These are phyloP conservation scores for Protomyces inouyei DNA, from an alignment of 1,139 yeast genomes.

Conservation along the genomic window DNA sequence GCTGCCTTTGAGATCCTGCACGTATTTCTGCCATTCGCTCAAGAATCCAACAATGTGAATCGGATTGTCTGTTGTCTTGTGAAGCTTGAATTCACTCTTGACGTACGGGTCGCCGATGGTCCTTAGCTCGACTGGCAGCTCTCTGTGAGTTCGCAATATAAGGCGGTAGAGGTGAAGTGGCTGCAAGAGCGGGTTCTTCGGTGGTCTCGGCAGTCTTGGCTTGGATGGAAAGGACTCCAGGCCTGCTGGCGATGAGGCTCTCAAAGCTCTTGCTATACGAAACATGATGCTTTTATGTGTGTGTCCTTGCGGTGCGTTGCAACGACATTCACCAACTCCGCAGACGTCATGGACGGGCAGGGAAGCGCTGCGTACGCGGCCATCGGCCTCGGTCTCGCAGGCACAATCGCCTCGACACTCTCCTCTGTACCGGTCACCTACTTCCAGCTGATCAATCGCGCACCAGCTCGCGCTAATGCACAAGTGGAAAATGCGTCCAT, in stretches of 20 bases:
- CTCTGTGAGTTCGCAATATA: constrained; percentile 71
- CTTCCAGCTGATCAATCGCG: neutral
- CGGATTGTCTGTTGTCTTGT: constrained; percentile 76
- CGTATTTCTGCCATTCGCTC: constrained; percentile 75
- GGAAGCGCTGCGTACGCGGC: neutral
- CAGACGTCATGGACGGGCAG: neutral
- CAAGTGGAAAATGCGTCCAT: neutral
- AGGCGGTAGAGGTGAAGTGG: constrained; percentile 73
- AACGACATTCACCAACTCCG: too few species aligned
- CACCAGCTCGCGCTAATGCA: neutral
- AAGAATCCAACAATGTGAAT: constrained; percentile 88
- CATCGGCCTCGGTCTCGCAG: neutral
- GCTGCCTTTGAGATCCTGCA: constrained; percentile 11
- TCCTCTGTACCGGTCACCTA: neutral
- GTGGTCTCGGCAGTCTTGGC: constrained; percentile 22
- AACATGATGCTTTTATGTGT: neutral
- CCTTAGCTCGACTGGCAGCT: constrained; percentile 63
- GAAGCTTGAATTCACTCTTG: constrained; percentile 84
- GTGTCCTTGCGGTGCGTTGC: too few species aligned
- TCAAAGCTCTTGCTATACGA: neutral
- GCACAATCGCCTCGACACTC: neutral
- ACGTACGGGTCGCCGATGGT: constrained; percentile 86
- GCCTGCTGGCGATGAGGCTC: neutral
- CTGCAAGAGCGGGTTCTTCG: constrained; percentile 49
- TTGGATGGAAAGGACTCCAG: constrained; percentile 7